Base-by-base conservation (phyloP, 1,284 basidiomycete species). In the Neonothopanus nambi region DNA sequence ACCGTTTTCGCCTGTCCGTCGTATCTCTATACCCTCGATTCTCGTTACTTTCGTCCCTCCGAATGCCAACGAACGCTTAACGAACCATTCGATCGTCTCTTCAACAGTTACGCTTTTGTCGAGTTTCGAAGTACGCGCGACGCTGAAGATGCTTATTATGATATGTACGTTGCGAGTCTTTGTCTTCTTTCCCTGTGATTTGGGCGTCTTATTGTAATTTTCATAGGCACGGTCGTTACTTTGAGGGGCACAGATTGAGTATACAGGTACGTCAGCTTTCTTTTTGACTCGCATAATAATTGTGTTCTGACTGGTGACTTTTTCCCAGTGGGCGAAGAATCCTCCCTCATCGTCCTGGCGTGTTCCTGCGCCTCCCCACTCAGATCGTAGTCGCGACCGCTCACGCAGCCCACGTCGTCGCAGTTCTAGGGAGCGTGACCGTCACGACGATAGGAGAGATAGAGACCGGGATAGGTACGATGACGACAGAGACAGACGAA, bases 141-240 rank as follows among this genome's bases (percentile, higher is more conserved):
- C 65, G 92, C 92, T 15, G 91, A 93, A 67, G 90, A 93, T 61
- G 91, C 92, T 30, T 93, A 93, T 70, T 87, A 93, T 66, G 91
- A 93, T 60, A 93, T 94, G 92, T 94, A 71, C 61, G 89, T 76
- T 9, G 13, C 24, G 6, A 39, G 44, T 28, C 39, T 23, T 24
- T 18, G 30, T 26, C 13, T 35, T 20, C 5, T 43, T 36, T 53
- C n/a, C 49, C 38, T 28, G 43, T 48, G 35, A 30, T 52, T 41
- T 57, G 59, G 41, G 48, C 37, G 38, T 24, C n/a, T 40, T 40
- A 44, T 46, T 36, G n/a, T n/a, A n/a, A 45, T 46, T 23, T 56
- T 51, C 39, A 17, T 59, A 93, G 92, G 91, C 91, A 94, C 68
- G 90, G 89, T 52, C 78, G 88, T 60, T 73, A 80, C 65, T 91